phyloP scores from a whole-genome alignment of 2,329 filamentous ascomycete species.

The Colletotrichum ledebouriae region DNA sequence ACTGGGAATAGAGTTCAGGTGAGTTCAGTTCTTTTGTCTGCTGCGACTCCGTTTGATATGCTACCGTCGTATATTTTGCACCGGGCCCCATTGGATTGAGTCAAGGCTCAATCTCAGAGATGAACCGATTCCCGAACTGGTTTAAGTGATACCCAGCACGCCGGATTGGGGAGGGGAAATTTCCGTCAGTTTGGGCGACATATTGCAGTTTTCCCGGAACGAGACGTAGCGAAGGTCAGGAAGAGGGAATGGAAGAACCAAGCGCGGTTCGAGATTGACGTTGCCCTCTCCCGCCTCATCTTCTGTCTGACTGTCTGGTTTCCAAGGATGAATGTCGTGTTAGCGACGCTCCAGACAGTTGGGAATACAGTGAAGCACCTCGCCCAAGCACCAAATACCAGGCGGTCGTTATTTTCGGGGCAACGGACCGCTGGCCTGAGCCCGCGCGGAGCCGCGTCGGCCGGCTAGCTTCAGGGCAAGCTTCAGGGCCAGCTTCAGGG shows the following conservation, averaged over 20 bases:
- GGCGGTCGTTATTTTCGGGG: conserved; percentile 1
- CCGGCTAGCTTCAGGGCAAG: neutral
- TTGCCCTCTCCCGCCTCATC: neutral
- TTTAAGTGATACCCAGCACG: conserved; percentile 4
- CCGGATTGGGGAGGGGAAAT: conserved; percentile 8
- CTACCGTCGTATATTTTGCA: neutral
- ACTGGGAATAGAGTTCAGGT: neutral
- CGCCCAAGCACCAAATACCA: neutral
- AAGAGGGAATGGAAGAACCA: neutral
- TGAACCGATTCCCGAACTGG: neutral
- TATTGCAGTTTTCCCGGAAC: conserved; percentile 2
- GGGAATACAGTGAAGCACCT: neutral
- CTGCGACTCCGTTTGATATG: neutral
- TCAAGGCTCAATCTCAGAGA: neutral
- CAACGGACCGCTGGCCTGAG: neutral
- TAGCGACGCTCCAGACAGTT: neutral
- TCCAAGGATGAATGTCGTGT: neutral
- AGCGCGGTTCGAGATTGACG: neutral
- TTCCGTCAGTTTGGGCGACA: neutral
- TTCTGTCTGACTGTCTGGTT: neutral
- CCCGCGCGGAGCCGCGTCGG: conserved; percentile 28
- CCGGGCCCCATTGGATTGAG: neutral
- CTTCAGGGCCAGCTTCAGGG: conserved; percentile 17
- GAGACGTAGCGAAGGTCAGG: neutral
- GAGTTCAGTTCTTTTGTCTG: neutral